phyloP scores from a whole-genome alignment of 2,329 filamentous ascomycete species.

The Xylariaceae sp. region DNA sequence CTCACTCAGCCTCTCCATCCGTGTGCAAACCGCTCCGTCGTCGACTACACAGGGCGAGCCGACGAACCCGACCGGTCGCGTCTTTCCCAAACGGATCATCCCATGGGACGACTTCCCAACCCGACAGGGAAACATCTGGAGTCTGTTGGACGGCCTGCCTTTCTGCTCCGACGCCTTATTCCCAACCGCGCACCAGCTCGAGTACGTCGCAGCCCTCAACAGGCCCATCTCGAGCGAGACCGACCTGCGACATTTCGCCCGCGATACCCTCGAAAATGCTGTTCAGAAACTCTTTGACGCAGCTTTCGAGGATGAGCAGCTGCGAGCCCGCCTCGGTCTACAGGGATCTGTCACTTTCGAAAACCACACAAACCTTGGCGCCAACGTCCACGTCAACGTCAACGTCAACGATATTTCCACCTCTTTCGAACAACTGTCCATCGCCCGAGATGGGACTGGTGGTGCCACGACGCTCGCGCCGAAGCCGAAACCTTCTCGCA shows the following conservation, averaged over 20 bases:
- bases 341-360: constrained; percentile 34
- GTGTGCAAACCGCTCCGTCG: constrained; percentile 5
- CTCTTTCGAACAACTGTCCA: constrained; percentile 23
- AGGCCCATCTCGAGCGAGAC: constrained; percentile 33
- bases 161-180: constrained; percentile 31
- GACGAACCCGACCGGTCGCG: neutral
- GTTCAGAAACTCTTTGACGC: constrained; percentile 32
- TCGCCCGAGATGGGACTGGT: constrained; percentile 10
- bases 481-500: constrained; percentile 13
- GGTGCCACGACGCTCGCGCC: too few relatives aligned
- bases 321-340: constrained; percentile 31
- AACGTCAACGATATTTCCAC: constrained; percentile 22
- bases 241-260: constrained; percentile 33
- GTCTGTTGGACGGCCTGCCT: constrained; percentile 20
- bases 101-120: constrained; percentile 32
- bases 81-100: constrained; percentile 30
- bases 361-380: constrained; percentile 33
- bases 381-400: too few relatives aligned
- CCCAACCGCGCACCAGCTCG: constrained; percentile 31
- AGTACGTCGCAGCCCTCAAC: constrained; percentile 30
- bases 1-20: neutral
- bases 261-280: constrained; percentile 34
- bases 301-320: constrained; percentile 23
- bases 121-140: constrained; percentile 32
- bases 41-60: constrained; percentile 15